Evolutionary conservation across 129 eudicot species (phyloP).

Genomic region (Saussurea involucrata): DNA sequence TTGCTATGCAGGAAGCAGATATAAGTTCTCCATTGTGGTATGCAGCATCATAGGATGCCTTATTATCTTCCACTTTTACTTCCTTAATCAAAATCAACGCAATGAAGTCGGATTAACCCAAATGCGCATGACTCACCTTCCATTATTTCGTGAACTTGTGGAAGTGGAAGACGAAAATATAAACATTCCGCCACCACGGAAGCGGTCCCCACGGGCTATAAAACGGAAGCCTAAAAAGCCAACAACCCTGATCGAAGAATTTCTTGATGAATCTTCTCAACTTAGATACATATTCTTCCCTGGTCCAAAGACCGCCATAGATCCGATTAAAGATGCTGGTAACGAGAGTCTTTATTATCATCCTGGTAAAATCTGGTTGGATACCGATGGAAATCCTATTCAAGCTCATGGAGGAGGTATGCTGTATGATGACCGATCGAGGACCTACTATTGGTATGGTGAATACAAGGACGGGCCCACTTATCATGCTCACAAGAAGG

Average conservation of each 20-base stretch:
- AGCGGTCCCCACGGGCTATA: constrained; percentile 88
- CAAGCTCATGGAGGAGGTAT: constrained; percentile 99
- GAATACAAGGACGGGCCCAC: constrained; percentile 98
- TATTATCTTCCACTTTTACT: constrained; percentile 59
- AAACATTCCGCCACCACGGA: constrained; percentile 86
- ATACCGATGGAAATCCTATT: constrained; percentile 93
- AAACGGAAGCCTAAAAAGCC: constrained; percentile 72
- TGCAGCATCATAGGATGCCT: constrained; percentile 73
- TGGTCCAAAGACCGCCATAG: constrained; percentile 53
- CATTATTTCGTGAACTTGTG: constrained; percentile 65
- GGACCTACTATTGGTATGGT: constrained; percentile 88
- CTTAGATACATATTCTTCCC: constrained; percentile 88
- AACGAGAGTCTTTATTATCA: constrained; percentile 72
- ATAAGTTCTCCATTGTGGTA: constrained; percentile 41
- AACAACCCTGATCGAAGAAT: constrained; percentile 77
- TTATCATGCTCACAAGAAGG: constrained; percentile 82
- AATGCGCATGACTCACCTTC: constrained; percentile 33
- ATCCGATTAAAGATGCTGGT: constrained; percentile 54
- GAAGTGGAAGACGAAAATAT: constrained; percentile 84
- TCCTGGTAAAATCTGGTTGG: constrained; percentile 96
- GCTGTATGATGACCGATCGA: constrained; percentile 61
- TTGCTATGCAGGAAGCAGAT: constrained; percentile 91
- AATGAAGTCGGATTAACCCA: constrained; percentile 27
- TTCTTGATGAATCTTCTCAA: constrained; percentile 87
- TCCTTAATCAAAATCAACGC: constrained; percentile 40